phyloP scores from a whole-genome alignment of 2,329 filamentous ascomycete species.

The Aspergillus clavatus region DNA sequence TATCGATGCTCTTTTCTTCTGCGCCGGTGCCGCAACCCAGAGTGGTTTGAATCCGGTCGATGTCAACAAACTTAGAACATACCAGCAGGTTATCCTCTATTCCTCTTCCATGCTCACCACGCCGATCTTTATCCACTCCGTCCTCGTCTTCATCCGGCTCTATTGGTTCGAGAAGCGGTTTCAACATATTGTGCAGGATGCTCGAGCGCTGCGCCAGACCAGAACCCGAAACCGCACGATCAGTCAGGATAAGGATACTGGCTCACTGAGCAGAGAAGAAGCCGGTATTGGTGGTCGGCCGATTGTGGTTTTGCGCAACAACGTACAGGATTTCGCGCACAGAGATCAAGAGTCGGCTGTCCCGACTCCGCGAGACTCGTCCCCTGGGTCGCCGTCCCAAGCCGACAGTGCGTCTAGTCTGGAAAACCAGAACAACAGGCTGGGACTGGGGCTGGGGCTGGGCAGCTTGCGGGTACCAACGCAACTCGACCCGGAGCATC shows the following conservation, averaged over 20 bases:
- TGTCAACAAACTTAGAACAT: constrained; percentile 62
- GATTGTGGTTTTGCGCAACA: constrained; percentile 37
- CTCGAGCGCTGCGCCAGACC: constrained; percentile 60
- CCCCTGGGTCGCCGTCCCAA: constrained; percentile 21
- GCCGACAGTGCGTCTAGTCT: constrained; percentile 18
- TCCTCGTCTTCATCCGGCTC: constrained; percentile 83
- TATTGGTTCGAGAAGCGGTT: constrained; percentile 99
- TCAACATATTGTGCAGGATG: constrained; percentile 72
- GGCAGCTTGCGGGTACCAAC: constrained; percentile 51
- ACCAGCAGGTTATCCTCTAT: constrained; percentile 70
- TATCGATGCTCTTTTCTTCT: constrained; percentile 84
- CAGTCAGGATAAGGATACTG: constrained; percentile 44
- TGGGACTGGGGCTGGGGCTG: constrained; percentile 25
- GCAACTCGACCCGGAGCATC: constrained; percentile 62
- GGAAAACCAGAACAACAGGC: constrained; percentile 11
- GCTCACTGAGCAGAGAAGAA: constrained; percentile 30
- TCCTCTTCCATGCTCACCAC: constrained; percentile 69
- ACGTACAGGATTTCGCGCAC: constrained; percentile 26
- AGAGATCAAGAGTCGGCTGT: constrained; percentile 9
- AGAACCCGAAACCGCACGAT: constrained; percentile 55
- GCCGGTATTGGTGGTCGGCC: constrained; percentile 34
- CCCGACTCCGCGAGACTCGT: constrained; percentile 21
- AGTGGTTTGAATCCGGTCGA: constrained; percentile 80
- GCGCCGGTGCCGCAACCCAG: constrained; percentile 81
- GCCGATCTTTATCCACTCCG: constrained; percentile 77